These are phyloP conservation scores for Penicillium diatomitis DNA, from an alignment of 495 filamentous ascomycete species.

Conservation along the genomic window DNA sequence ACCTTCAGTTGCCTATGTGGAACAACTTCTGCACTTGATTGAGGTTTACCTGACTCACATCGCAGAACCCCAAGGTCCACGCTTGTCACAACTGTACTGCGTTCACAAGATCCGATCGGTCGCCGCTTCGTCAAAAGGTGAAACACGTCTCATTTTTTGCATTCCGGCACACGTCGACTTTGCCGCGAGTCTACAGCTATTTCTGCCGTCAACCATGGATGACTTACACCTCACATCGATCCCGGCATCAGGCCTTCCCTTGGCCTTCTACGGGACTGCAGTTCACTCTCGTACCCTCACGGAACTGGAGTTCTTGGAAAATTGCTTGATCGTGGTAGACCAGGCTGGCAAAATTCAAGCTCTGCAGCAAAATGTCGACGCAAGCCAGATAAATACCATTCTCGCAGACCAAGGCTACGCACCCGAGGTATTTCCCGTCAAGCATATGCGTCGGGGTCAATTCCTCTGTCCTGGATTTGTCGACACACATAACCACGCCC, in stretches of 20 bases:
- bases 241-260: conserved; percentile 13
- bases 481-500: conserved; percentile 58
- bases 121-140: too few species aligned
- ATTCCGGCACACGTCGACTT: too few species aligned
- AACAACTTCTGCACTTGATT: too few species aligned
- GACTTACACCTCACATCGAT: conserved; percentile 6
- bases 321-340: conserved; percentile 35
- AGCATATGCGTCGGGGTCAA: conserved; percentile 35
- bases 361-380: conserved; percentile 12
- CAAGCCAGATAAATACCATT: conserved; percentile 13
- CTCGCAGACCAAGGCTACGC: conserved; percentile 20
- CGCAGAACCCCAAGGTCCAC: too few species aligned
- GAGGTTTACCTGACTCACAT: too few species aligned
- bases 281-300: conserved; percentile 38
- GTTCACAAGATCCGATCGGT: too few species aligned
- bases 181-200: background rate
- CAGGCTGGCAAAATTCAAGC: conserved; percentile 33
- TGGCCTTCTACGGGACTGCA: conserved; percentile 43
- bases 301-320: conserved; percentile 39
- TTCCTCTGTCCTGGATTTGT: conserved; percentile 55
- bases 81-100: too few species aligned
- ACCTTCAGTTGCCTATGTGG: too few species aligned
- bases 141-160: too few species aligned
- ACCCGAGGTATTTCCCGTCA: conserved; percentile 25
- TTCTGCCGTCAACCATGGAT: conserved; percentile 3